Evolutionary conservation across 2,329 filamentous ascomycete species (phyloP), one percentile per base, ranked within the genome.

Genomic region (Xylaria sp.): DNA sequence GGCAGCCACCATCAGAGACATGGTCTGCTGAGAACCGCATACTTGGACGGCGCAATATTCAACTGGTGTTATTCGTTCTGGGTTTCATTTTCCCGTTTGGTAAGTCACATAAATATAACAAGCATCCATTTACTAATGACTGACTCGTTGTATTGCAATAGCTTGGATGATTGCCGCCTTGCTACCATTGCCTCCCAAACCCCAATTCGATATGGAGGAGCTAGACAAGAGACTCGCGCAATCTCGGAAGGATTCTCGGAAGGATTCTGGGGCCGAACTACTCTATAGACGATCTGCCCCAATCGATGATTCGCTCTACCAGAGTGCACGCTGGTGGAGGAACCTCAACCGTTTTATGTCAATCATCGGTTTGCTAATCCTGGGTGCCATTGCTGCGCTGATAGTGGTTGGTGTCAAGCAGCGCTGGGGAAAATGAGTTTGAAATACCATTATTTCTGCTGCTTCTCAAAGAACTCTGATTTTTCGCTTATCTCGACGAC

Each of bases 121-220:
- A 5, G n/a, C 10, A 44, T 28, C 17, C 5, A 4, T 62, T 13
- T 44, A 49, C 38, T 38, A 61, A 20, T 63, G 53, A 59, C 69
- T 76, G 65, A 76, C 56, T 23, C 26, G 31, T 65, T 23, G 10
- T 63, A 69, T 53, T 62, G 58, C 73, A 56, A 64, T 20, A 91
- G 91, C 90, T 64, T 97, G 93, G 93, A 92, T 95, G 82, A 83
- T 93, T 71, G 93, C 90, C 1, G 88, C 93, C 0, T 85, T 94
- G 63, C 83, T 96, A 13, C 92, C 92, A 0, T 80, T 97, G 6
- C 92, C 92, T 10, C 82, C 83, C 1, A 85, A 86, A 63, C 86
- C 89, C 9, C 80, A 83, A 23, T 74, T 80, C 0, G 81, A 86
- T 20, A 87, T 88, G 79, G 81, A 84, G 46, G 84, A 90, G 75